Conservation (phyloP, 306 rosid genomes). For the Boehmeria nivea region DNA sequence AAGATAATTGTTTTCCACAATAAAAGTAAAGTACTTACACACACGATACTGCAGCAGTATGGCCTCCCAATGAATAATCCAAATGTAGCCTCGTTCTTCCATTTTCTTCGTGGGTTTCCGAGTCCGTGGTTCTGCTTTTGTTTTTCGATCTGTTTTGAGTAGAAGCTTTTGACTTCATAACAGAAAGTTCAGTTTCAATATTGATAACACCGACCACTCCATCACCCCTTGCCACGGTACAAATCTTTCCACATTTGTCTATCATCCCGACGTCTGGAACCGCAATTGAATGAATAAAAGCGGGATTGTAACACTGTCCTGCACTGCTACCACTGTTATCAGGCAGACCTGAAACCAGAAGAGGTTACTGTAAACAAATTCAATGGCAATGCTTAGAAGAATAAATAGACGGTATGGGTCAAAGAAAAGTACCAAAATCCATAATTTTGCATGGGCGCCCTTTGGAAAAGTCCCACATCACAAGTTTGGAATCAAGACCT, state of each 20-base stretch:
- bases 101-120: conserved; percentile 32
- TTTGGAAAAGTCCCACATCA: conserved; percentile 89
- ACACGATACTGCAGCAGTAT: conserved; percentile 72
- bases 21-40: conserved; percentile 45
- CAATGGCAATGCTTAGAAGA: neutral
- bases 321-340: conserved; percentile 33
- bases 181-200: conserved; percentile 55
- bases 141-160: conserved; percentile 44
- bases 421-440: conserved; percentile 48
- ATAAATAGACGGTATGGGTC: neutral
- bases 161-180: conserved; percentile 44
- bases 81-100: conserved; percentile 55
- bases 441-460: conserved; percentile 63
- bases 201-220: conserved; percentile 63
- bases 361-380: neutral
- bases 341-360: conserved; percentile 40
- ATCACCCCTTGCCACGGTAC: conserved; percentile 86
- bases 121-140: conserved; percentile 25
- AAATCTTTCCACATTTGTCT: conserved; percentile 55
- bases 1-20: no score
- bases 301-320: conserved; percentile 79
- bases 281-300: conserved; percentile 74
- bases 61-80: conserved; percentile 80
- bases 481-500: conserved; percentile 84
- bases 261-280: conserved; percentile 82